Percentiles rank a stretch among this genome's conserved stretches.
Evolutionary conservation across 305 asterid genomes (phyloP).

Genomic region (Petunia hybrid): DNA sequence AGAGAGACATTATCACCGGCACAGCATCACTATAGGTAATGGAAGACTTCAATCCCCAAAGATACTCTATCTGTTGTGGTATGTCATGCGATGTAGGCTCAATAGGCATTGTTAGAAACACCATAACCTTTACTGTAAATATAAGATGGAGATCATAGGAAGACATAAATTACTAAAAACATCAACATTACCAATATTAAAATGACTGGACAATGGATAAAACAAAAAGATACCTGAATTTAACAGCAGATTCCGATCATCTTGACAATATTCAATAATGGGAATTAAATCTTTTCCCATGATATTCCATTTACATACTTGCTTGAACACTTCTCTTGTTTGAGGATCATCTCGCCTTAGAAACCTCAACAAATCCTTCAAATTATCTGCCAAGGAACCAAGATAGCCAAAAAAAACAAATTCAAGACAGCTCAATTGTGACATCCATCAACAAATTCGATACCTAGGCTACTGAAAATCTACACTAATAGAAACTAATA

Average conservation of each 20-base stretch:
- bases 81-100: conserved; percentile 82
- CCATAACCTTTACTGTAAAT: conserved; percentile 85
- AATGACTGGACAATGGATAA: neutral
- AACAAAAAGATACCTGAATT: conserved; percentile 62
- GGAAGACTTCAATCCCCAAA: conserved; percentile 85
- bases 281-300: conserved; percentile 81
- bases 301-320: conserved; percentile 87
- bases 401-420: neutral
- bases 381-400: conserved; percentile 61
- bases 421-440: neutral
- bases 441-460: neutral
- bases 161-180: neutral
- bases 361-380: conserved; percentile 93
- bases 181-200: conserved; percentile 21
- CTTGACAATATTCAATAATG: conserved; percentile 70
- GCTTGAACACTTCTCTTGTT: conserved; percentile 92
- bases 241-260: conserved; percentile 78
- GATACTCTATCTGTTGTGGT: conserved; percentile 84
- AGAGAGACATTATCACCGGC: conserved; percentile 80
- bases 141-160: conserved; percentile 10
- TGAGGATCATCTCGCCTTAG: conserved; percentile 93
- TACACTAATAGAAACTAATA: neutral
- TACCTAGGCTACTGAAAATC: neutral
- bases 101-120: conserved; percentile 92
- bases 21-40: conserved; percentile 65